Evolutionary conservation across 2,329 filamentous ascomycete species (phyloP), one percentile per base, ranked within the genome.

Genomic region (Cercospora zeina): DNA sequence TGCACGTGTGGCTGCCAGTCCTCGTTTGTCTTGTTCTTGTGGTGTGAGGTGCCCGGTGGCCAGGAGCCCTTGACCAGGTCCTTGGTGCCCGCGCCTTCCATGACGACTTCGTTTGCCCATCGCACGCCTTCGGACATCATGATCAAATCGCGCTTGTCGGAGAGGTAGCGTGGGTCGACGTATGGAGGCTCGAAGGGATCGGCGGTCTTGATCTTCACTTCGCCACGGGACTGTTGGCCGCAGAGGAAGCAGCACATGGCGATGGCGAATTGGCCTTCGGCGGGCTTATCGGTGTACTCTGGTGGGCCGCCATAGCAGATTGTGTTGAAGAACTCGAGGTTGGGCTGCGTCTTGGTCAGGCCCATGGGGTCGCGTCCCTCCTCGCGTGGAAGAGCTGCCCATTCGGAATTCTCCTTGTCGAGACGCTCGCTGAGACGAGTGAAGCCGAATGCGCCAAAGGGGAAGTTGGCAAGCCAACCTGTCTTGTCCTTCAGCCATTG

Each of bases 291-390:
- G 19, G 78, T 75, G 63, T 80, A 86, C 62, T 86, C 82, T 65
- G 84, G 85, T 0, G 85, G 84, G 7, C 83, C 83, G 3, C 83
- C 83, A 65, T 86, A 87, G 68, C 82, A 83, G 69, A 87, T 85
- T 0, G 85, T 87, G 33, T 79, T 84, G 74, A 86, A 87, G 72
- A 86, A 82, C 68, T 88, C 86, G 54, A 86, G 71, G 67, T 87
- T 85, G 0, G 86, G 84, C 68, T 88, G 86, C 5, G 73, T 72
- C 0, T 77, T 73, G 0, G 80, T 81, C 14, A 88, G 75, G 16
- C 82, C 84, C 85, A 89, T 88, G 0, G 86, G 84, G 67, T 88
- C 86, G 4, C 85, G 82, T 3, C 82, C 83, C 27, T 77, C 72
- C 36, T 75, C 58, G 24, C 65, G 37, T 9, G 64, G 5, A 0